A percentile compares a stretch with the other conserved stretches of the same genome.
Conservation (phyloP, 148 eudicot genomes). For the Mesembryanthemum crystallinum region DNA sequence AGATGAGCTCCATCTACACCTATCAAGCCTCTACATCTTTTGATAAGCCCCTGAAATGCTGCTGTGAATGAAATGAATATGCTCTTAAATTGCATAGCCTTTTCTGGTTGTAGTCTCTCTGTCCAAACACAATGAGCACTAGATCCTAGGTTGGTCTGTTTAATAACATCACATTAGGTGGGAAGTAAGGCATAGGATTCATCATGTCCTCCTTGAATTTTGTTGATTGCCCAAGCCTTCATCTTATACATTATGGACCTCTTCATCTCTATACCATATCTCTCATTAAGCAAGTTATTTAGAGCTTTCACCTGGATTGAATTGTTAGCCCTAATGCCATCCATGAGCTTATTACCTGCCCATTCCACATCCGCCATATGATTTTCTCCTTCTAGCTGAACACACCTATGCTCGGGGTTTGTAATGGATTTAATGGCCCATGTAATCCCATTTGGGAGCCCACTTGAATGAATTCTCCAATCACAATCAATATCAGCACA, state of each 20-base stretch:
- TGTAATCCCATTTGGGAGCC: neutral
- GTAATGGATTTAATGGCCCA: neutral
- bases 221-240: neutral
- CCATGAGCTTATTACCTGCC: neutral
- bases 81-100: neutral
- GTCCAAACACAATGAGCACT: neutral
- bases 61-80: neutral
- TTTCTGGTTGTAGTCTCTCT: neutral
- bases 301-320: neutral
- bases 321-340: slow-evolving; percentile 3
- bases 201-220: neutral
- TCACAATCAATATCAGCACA: neutral
- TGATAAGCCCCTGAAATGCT: neutral
- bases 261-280: neutral
- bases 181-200: neutral
- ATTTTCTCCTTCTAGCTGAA: neutral
- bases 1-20: neutral
- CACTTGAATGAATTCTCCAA: neutral
- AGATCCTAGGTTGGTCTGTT: neutral
- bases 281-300: neutral
- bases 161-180: neutral
- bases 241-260: neutral
- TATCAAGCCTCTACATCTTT: neutral
- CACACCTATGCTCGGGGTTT: neutral
- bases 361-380: neutral